Evolutionary conservation across 2,329 filamentous ascomycete species (phyloP), one percentile per base, ranked within the genome.

Genomic region (Sporothrix schenckii): DNA sequence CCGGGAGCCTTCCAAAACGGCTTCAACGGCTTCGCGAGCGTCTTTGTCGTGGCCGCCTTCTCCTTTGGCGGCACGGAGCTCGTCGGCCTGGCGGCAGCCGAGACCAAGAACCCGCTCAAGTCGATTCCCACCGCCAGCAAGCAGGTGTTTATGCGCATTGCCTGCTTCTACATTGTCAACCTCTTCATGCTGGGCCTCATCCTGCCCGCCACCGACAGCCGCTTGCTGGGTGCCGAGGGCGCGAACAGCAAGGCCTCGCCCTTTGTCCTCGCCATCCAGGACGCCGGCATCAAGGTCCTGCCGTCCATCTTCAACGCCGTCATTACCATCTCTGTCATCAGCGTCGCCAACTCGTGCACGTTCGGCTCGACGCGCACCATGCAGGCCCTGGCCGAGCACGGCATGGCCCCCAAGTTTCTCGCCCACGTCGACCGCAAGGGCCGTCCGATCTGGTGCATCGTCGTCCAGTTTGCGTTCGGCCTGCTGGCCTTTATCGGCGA

Each of bases 371-470:
- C 83, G 9, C 81, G 84, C 10, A 85, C 84, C 1, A 81, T 86
- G 77, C 82, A 84, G 75, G 83, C 84, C 4, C 79, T 86, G 72
- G 82, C 83, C 10, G 78, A 81, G 75, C 79, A 79, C 6, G 82
- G 82, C 66, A 84, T 84, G 82, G 88, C 85, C 0, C 88, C 88
- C 19, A 81, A 79, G 72, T 80, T 87, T 74, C 81, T 90, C 47
- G 81, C 84, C 41, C 88, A 89, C 76, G 85, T 91, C 73, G 88
- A 90, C 77, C 84, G 84, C 73, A 77, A 83, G 47, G 88, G 88
- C 41, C 86, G 88, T 14, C 88, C 88, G 0, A 78, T 88, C 24
- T 84, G 83, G 73, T 85, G 85, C 67, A 83, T 89, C 56, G 71
- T 79, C 56, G 75, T 88, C 66, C 83, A 85, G 74, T 79, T 87